These are phyloP conservation scores for Lentinus brumalis DNA, from an alignment of 768 basidiomycete genomes.

Conservation along the genomic window DNA sequence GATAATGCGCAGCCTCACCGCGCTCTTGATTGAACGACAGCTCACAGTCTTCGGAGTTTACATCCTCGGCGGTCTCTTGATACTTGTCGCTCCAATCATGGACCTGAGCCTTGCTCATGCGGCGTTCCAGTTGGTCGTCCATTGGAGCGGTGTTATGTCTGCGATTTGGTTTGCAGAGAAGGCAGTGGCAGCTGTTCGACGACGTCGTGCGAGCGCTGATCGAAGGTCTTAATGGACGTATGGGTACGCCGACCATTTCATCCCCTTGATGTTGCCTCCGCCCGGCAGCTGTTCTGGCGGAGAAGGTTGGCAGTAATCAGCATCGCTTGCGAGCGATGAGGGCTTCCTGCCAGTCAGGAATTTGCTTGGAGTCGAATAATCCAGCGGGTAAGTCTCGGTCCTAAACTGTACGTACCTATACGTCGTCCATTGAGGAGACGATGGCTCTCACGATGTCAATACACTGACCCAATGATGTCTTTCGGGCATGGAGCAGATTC, in stretches of 20 bases:
- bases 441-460: too few species aligned
- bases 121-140: constrained; percentile 5
- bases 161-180: constrained; percentile 7
- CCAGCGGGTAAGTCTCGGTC: too few species aligned
- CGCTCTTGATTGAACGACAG: not conserved
- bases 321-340: too few species aligned
- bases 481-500: too few species aligned
- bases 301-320: too few species aligned
- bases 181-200: not conserved
- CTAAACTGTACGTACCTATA: too few species aligned
- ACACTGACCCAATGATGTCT: too few species aligned
- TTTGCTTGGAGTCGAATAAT: too few species aligned
- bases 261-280: too few species aligned
- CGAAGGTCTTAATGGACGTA: not conserved
- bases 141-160: constrained; percentile 11
- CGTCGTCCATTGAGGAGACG: too few species aligned
- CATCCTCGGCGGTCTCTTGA: not conserved
- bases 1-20: not conserved
- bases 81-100: not conserved
- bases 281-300: too few species aligned
- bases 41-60: constrained; percentile 10
- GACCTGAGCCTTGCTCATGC: not conserved
- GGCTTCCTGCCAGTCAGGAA: too few species aligned
- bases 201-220: not conserved
- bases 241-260: not conserved